These are phyloP conservation scores for Bassia scoparia DNA, from an alignment of 148 eudicot species.

Conservation along the genomic window DNA sequence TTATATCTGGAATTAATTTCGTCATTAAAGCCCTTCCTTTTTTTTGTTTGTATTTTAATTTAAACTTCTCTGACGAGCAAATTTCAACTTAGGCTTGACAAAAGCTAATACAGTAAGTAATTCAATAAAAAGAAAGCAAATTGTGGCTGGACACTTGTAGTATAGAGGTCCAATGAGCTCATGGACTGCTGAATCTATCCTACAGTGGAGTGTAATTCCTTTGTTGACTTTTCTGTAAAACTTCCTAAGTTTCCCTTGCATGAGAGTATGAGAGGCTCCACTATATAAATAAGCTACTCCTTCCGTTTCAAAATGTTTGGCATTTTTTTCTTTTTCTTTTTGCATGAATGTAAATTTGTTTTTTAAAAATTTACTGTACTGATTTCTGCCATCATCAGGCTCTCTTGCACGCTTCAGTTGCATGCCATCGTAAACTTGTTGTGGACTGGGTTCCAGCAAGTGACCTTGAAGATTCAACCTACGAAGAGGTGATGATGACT, in stretches of 20 bases:
- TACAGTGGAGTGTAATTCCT: not conserved
- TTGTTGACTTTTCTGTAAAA: not conserved
- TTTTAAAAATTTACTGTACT: not conserved
- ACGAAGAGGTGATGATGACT: slow-evolving; percentile 50
- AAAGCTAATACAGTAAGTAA: not conserved
- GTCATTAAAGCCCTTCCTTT: not conserved
- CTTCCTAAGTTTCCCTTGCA: no score
- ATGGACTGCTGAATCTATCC: not conserved
- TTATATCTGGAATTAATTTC: not conserved
- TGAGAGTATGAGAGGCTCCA: not conserved
- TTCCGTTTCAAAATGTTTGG: no score
- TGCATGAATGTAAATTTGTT: no score
- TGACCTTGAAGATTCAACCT: slow-evolving; percentile 87
- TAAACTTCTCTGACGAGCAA: not conserved
- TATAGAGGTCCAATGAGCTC: not conserved
- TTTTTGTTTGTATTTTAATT: no score
- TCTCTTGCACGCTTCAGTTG: slow-evolving; percentile 91
- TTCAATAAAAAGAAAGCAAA: not conserved
- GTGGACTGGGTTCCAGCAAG: slow-evolving; percentile 88
- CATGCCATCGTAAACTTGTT: slow-evolving; percentile 57
- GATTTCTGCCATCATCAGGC: slow-evolving; percentile 49
- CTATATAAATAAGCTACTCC: not conserved
- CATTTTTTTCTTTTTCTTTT: slow-evolving; percentile 1
- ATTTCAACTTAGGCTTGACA: not conserved
- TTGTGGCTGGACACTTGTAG: not conserved